phyloP scores from a whole-genome alignment of 495 filamentous ascomycete genomes.

The Neurospora terricola region DNA sequence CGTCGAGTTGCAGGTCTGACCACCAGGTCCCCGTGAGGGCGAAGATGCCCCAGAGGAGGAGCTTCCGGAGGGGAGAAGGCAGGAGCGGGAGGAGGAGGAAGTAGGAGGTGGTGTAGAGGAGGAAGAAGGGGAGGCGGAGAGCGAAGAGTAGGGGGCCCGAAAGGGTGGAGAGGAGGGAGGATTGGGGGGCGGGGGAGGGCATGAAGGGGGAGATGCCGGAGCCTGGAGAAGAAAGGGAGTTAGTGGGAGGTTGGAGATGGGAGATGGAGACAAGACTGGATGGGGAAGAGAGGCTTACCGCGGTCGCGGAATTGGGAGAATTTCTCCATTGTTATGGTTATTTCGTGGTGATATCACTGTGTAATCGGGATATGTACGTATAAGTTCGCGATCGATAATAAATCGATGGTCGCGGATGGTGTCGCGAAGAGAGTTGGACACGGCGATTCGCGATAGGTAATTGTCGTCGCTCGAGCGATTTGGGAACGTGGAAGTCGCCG shows the following conservation, averaged over 20 bases:
- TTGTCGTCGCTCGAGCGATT: not conserved
- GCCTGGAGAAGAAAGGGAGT: constrained; percentile 41
- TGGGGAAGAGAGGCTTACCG: constrained; percentile 43
- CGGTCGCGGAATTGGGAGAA: constrained; percentile 92
- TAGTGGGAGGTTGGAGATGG: constrained; percentile 5
- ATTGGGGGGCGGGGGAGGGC: constrained; percentile 54
- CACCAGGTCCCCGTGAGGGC: constrained; percentile 89
- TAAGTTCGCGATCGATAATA: not conserved
- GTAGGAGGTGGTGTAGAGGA: constrained; percentile 57
- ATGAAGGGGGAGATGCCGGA: constrained; percentile 95
- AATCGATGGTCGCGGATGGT: not conserved
- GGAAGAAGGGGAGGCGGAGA: constrained; percentile 69
- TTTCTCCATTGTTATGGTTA: constrained; percentile 67
- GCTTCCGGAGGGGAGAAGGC: constrained; percentile 66
- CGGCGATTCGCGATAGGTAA: not conserved
- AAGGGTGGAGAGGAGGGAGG: constrained; percentile 40
- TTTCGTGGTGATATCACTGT: not conserved
- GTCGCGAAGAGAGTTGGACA: not conserved
- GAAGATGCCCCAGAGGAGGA: constrained; percentile 75
- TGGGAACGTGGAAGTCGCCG: not conserved
- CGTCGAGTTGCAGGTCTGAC: constrained; percentile 93
- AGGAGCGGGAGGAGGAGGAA: constrained; percentile 79
- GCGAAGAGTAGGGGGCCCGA: constrained; percentile 63
- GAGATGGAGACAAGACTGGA: not conserved
- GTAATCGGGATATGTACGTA: not conserved